Evolutionary conservation across 2,329 filamentous ascomycete species (phyloP), one percentile per base, ranked within the genome.

Genomic region (Claviceps arundinis): DNA sequence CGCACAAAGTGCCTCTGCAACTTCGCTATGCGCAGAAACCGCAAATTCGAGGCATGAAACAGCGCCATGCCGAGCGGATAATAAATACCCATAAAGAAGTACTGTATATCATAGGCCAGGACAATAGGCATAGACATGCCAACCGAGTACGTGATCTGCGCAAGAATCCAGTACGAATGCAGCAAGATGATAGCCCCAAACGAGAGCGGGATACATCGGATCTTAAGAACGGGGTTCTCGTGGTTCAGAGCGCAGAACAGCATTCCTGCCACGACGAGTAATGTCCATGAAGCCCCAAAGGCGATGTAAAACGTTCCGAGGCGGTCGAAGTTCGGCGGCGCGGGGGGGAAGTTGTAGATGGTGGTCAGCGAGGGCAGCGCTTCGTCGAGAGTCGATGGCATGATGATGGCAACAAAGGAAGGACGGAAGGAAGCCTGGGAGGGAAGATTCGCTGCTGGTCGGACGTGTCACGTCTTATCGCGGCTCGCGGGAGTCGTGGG

Each of bases 71-170:
- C 80, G 47, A 79, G 73, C 6, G 81, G 81, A 6, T 84, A 67
- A 60, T 78, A 81, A 45, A 79, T 73, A 50, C 77, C 75, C 81
- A 85, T 85, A 60, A 82, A 71, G 76, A 79, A 85, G 61, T 74
- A 85, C 61, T 82, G 75, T 3, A 71, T 62, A 37, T 72, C 67
- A 53, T 76, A 79, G 1, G 75, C 66, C 14, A 62, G 50, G 1
- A 69, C 58, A 1, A 65, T 51, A 0, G 65, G 73, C 51, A 74
- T 65, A 3, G 70, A 63, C 9, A 65, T 47, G 7, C 71, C 70
- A 26, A 73, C 62, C 11, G 68, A 63, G n/a, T 72, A 69, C 19
- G 67, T 68, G 51, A 73, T 58, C 54, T 74, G 71, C 4, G 68
- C 67, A 4, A 68, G 59, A 40, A 68, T 58, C 68, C 67, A 70